A percentile compares a stretch with the other conserved stretches of the same genome.
These are phyloP conservation scores for Zoysia matrella DNA, from an alignment of 202 grass and related monocot species.

Conservation along the genomic window DNA sequence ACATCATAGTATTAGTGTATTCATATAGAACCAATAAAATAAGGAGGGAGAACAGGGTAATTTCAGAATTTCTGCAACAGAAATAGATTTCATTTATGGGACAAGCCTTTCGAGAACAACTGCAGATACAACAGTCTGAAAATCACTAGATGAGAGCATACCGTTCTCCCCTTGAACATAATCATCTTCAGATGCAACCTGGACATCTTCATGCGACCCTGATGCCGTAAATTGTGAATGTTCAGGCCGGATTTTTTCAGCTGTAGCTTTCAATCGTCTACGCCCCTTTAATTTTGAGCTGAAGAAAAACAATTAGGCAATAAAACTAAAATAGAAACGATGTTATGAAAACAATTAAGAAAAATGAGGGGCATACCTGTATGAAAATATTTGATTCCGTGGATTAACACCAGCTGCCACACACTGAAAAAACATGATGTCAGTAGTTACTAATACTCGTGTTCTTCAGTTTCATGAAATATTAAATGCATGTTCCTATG, in stretches of 20 bases:
- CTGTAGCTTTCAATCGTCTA: constrained; percentile 51
- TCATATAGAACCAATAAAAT: background rate
- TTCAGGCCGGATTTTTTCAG: constrained; percentile 60
- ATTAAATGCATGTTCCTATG: constrained; percentile 14
- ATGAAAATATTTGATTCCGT: constrained; percentile 94
- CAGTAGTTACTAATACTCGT: constrained; percentile 5
- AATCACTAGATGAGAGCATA: constrained; percentile 51
- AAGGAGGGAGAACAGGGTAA: background rate
- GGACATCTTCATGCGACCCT: constrained; percentile 73
- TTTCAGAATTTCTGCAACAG: background rate
- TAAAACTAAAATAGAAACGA: constrained; percentile 12
- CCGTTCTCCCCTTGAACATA: constrained; percentile 67
- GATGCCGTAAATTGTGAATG: constrained; percentile 78
- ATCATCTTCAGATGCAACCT: constrained; percentile 58
- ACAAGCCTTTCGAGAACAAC: background rate
- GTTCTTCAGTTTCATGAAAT: constrained; percentile 7
- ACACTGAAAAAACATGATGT: constrained; percentile 55
- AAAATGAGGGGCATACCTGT: constrained; percentile 56
- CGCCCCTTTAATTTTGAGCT: constrained; percentile 79
- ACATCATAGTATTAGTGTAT: background rate
- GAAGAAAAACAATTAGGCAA: constrained; percentile 40
- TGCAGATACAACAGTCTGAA: constrained; percentile 30
- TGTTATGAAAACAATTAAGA: constrained; percentile 34
- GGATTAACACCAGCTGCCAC: constrained; percentile 81
- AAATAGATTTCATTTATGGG: background rate